phyloP scores from a whole-genome alignment of 2,329 filamentous ascomycete species.

The Tricladium varicosporioides region DNA sequence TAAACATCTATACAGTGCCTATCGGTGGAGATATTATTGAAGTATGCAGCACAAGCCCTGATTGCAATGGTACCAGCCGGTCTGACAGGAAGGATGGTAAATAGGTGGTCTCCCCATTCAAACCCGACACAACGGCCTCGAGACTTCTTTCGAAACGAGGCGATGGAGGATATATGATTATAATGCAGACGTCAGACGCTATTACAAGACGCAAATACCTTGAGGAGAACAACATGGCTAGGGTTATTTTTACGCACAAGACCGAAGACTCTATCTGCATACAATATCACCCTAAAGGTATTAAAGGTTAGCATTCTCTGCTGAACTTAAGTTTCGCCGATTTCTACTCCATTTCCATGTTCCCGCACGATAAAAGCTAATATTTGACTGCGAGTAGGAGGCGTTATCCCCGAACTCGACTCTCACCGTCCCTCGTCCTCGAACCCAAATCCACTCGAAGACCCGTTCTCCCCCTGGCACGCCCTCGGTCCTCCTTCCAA shows the following conservation, averaged over 20 bases:
- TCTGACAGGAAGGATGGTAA: neutral
- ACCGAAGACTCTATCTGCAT: conserved; percentile 36
- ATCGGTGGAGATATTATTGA: conserved; percentile 44
- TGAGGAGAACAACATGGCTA: conserved; percentile 34
- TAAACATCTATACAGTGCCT: conserved; percentile 31
- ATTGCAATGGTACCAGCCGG: neutral
- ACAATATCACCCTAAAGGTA: conserved; percentile 44
- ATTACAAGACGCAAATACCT: conserved; percentile 37
- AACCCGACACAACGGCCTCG: conserved; percentile 39
- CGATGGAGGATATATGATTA: conserved; percentile 47
- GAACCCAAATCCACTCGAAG: conserved; percentile 36
- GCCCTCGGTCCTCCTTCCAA: conserved; percentile 37
- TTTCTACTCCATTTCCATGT: neutral
- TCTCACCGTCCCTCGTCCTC: conserved; percentile 6
- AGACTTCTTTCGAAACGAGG: conserved; percentile 41
- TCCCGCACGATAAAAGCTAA: neutral
- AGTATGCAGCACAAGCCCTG: conserved; percentile 18
- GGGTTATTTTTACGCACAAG: conserved; percentile 39
- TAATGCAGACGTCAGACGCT: conserved; percentile 45
- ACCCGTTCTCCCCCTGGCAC: conserved; percentile 44
- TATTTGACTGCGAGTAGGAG: conserved; percentile 5
- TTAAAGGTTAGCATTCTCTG: conserved; percentile 23
- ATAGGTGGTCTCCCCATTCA: conserved; percentile 38
- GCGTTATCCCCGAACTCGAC: conserved; percentile 22
- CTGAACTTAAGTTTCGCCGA: neutral